Base-by-base conservation (phyloP, 2,329 filamentous ascomycete species). In the Ascochyta rabiei region DNA sequence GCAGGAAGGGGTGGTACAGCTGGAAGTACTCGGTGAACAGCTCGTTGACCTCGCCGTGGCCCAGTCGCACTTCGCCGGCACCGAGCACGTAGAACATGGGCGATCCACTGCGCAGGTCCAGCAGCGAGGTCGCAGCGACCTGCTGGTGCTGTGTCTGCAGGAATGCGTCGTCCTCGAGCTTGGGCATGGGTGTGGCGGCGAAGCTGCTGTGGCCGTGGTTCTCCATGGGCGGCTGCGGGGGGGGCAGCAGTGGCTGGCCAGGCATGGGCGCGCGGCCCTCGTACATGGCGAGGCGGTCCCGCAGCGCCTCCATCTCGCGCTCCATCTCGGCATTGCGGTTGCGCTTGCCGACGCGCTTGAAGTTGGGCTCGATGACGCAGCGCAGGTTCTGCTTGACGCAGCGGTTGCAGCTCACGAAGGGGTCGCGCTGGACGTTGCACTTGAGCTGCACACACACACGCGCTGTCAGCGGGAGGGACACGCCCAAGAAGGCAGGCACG, bases 291-390 rank as follows among this genome's bases (percentile, higher is more conserved):
- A 85, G 82, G 46, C 86, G 84, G 62, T 70, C 70, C 81, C 84
- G 74, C 61, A 78, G 68, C 38, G 73, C 63, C 53, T 90, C 88
- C 68, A 93, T 90, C 75, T 93, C 89, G 76, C 87, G 89, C 72
- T 91, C 89, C 89, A 93, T 93, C 76, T 93, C 90, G 67, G 89
- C 89, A 75, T 93, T 89, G 73, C 90, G 89, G 61, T 86, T 89
- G 37, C 90, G 84, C 79, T 95, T 95, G 60, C 90, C 89, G 16
- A 93, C 81, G 64, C 90, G 87, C 81, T 92, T 93, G 78, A 93
- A 93, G 75, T 92, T 91, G 68, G 89, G 90, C 75, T 93, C 89
- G 75, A 95, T 93, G 75, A 91, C 90, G 81, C 90, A 95, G 58
- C 88, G 85, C 57, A 93, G 86, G 75, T 89, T 90, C 69, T 93